Conservation (phyloP, 345 rosid genomes). For the Viola odorata region DNA sequence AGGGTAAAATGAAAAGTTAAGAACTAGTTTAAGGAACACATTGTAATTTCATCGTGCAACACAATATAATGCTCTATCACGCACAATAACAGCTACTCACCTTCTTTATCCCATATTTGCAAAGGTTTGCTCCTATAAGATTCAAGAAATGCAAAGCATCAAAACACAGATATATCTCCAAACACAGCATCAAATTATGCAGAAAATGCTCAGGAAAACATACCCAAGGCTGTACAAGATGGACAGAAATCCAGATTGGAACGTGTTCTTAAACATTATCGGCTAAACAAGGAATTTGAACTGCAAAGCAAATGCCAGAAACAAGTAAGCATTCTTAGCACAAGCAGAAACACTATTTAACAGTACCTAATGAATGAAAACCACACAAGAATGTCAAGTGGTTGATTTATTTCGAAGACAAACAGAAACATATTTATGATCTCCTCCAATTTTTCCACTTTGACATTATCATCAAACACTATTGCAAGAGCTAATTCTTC, state of each 20-base stretch:
- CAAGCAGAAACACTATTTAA: too few relatives aligned
- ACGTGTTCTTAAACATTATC: conserved; percentile 30
- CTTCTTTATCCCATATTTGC: conserved; percentile 36
- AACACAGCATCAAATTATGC: background rate
- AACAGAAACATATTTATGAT: too few relatives aligned
- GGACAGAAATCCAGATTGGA: conserved; percentile 30
- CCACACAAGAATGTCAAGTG: too few relatives aligned
- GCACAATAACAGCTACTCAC: background rate
- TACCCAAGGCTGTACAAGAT: conserved; percentile 32
- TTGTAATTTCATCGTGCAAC: background rate
- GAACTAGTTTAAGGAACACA: background rate
- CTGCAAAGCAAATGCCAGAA: conserved; percentile 10
- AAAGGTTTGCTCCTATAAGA: conserved; percentile 29
- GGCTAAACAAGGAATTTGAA: background rate
- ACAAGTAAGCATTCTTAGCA: background rate
- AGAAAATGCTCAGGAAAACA: background rate
- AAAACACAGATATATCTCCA: background rate
- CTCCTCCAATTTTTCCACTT: too few relatives aligned
- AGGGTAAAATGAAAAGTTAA: background rate
- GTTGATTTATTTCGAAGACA: too few relatives aligned
- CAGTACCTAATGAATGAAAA: too few relatives aligned
- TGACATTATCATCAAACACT: too few relatives aligned
- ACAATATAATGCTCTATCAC: background rate
- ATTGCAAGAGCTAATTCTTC: too few relatives aligned
- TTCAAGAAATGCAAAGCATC: background rate